Conservation (phyloP, 1,284 basidiomycete genomes). For the Wolfiporia cocos region DNA sequence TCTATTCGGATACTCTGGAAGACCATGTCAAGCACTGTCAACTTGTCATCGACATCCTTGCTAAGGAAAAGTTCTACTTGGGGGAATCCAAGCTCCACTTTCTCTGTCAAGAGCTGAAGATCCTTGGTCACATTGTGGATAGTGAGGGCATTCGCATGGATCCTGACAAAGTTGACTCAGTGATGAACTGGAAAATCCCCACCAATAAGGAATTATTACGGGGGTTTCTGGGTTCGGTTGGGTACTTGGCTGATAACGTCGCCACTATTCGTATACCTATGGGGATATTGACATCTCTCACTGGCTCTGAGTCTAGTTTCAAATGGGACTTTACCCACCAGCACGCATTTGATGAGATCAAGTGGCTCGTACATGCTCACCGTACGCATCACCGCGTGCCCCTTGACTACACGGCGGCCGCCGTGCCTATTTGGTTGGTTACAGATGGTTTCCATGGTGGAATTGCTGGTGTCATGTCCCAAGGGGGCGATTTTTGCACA, state of each 20-base stretch:
- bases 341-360: slow-evolving; percentile 21
- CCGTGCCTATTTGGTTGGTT: slow-evolving; percentile 11
- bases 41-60: slow-evolving; percentile 16
- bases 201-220: slow-evolving; percentile 12
- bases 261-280: slow-evolving; percentile 15
- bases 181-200: slow-evolving; percentile 25
- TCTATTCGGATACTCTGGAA: slow-evolving; percentile 20
- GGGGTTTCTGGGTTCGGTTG: slow-evolving; percentile 20
- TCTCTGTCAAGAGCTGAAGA: slow-evolving; percentile 13
- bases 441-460: slow-evolving; percentile 11
- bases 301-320: slow-evolving; percentile 7
- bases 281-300: slow-evolving; percentile 12
- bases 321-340: slow-evolving; percentile 18
- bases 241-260: slow-evolving; percentile 18
- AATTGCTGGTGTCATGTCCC: slow-evolving; percentile 16
- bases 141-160: slow-evolving; percentile 24
- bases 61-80: slow-evolving; percentile 17
- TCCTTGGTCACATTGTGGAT: slow-evolving; percentile 26
- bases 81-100: slow-evolving; percentile 22
- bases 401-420: slow-evolving; percentile 13
- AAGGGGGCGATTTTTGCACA: slow-evolving; percentile 4
- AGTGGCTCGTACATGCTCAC: slow-evolving; percentile 11
- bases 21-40: slow-evolving; percentile 22
- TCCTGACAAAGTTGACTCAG: slow-evolving; percentile 22
- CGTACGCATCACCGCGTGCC: slow-evolving; percentile 11